Percentiles rank a stretch among this genome's conserved stretches.
phyloP scores from a whole-genome alignment of 371 early-diverging fungal genomes.

The Nematocida ausubeli region DNA sequence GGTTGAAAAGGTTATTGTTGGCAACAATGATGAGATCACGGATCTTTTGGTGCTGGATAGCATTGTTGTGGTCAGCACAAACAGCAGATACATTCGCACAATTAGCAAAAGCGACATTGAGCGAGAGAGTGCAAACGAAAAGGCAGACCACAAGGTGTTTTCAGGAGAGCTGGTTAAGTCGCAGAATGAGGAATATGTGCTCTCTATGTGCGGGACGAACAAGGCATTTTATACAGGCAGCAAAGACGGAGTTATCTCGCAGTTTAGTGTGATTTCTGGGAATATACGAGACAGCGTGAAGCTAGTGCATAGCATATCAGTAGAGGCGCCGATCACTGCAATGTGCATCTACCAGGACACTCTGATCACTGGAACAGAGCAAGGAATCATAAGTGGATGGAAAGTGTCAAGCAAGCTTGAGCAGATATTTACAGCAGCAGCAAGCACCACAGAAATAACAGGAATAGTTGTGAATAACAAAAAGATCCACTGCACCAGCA shows the following conservation, averaged over 20 bases:
- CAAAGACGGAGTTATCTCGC: slow-evolving; percentile 37
- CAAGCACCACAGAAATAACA: slow-evolving; percentile 33
- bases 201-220: neutral
- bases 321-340: slow-evolving; percentile 22
- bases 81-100: slow-evolving; percentile 21
- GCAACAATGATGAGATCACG: slow-evolving; percentile 54
- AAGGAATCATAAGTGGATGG: slow-evolving; percentile 37
- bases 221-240: slow-evolving; percentile 28
- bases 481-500: slow-evolving; percentile 35
- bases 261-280: neutral
- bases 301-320: neutral
- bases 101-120: neutral
- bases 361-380: slow-evolving; percentile 29
- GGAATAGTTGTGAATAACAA: slow-evolving; percentile 18
- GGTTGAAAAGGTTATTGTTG: slow-evolving; percentile 19
- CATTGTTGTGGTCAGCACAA: slow-evolving; percentile 20
- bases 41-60: slow-evolving; percentile 18
- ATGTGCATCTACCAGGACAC: slow-evolving; percentile 20
- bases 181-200: slow-evolving; percentile 38
- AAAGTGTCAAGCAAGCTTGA: neutral
- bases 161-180: neutral
- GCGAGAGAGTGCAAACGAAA: neutral
- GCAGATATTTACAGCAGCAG: slow-evolving; percentile 11
- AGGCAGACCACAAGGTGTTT: neutral
- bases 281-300: neutral